Evolutionary conservation across 2,329 filamentous ascomycete species (phyloP), one percentile per base, ranked within the genome.

Genomic region (Aschersonia sp.): DNA sequence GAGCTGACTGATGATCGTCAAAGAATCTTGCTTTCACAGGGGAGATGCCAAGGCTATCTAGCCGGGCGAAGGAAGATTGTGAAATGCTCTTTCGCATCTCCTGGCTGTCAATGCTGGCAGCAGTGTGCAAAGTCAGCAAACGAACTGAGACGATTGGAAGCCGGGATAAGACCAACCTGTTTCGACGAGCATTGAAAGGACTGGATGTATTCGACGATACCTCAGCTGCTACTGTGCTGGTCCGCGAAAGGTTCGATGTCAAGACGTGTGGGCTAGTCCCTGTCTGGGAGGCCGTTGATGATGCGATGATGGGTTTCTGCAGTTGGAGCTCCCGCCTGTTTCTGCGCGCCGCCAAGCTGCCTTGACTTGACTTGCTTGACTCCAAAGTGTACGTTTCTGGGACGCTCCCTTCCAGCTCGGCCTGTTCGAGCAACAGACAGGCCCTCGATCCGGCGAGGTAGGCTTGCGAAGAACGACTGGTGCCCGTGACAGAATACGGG

Each of bases 371-470:
- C 5, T 6, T 33, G 10, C 31, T 37, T 12, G 41, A 11, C n/a
- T 32, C 30, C 35, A 22, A n/a, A 14, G 14, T 2, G 14, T 12
- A 30, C 12, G 33, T 37, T 12, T 42, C 11, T 9, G 29, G 12
- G 14, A 8, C 10, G 42, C 42, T 43, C 7, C 29, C 22, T n/a
- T 43, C 47, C 9, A 14, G 47, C 14, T 29, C 11, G 14, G 35
- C 22, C 41, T 37, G 40, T 32, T 46, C 41, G 4, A 48, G 30
- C 6, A 43, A 30, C 44, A 48, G 45, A 11, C 11, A 32, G 35
- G 46, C 37, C 35, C 42, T 40, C 6, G 49, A 50, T 22, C 43
- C 49, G 14, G 44, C 44, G 22, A 50, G 46, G 31, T 50, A 46
- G 22, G 35, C 31, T 22, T 22, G 33, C 29, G 49, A 49, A 32